Evolutionary conservation across 2,329 filamentous ascomycete species (phyloP), one percentile per base, ranked within the genome.

Genomic region (Diaporthe capsici): DNA sequence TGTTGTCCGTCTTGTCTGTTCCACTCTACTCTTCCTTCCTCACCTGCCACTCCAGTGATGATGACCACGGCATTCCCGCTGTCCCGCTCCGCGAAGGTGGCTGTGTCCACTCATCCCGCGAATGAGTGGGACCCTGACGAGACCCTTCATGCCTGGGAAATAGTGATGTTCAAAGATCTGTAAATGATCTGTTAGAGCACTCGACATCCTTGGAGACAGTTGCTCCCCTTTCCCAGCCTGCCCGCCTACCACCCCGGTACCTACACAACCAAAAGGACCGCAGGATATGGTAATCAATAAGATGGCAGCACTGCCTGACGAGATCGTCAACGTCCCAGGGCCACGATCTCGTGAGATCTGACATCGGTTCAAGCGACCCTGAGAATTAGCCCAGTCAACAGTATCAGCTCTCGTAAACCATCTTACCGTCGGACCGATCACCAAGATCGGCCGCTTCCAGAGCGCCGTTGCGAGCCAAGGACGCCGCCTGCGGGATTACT

Each of bases 101-200:
- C 65, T 70, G 65, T 70, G 49, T 53, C 65, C 65, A 70, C 65
- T 42, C 28, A 5, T 70, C 49, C 65, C 49, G 49, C 49, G 49
- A 42, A 70, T 31, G 15, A 25, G 65, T 53, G 71, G 71, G 51
- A 47, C 31, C 71, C 37, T 10, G 49, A 61, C 47, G 47, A 63
- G 57, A 51, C 71, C 71, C 31, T 47, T 65, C 58, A 73, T 65
- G 71, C 71, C 51, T 44, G 58, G 58, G 47, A 57, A 65, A 73
- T 73, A 37, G 44, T 47, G 71, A 55, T 65, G 60, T 44, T 73
- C 44, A 34, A 28, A 20, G n/a, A 28, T 42, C 31, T 67, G 63
- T 51, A 37, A 37, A 51, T 65, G 15, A 13, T 65, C 47, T 68
- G 63, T 39, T 20, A 28, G 65, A 70, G 47, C 49, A 42, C 49